Evolutionary conservation across 1,284 basidiomycete species (phyloP).

Genomic region (Cutaneotrichosporon cutaneum): DNA sequence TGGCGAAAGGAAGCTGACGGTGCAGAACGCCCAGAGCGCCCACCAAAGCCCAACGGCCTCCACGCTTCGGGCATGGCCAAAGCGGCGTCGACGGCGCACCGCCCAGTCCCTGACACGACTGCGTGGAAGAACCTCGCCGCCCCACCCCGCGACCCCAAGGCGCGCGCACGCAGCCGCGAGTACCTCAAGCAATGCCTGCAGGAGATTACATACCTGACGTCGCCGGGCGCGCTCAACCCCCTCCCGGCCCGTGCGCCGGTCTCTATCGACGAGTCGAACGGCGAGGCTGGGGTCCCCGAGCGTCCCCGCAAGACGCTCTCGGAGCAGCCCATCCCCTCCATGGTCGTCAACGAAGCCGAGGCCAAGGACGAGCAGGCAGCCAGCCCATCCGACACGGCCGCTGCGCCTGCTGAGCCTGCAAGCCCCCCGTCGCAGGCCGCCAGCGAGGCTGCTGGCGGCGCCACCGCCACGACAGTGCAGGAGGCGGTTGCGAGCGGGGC

Average conservation of each 20-base stretch:
- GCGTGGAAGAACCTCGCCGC: conserved; percentile 64
- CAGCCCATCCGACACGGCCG: neutral
- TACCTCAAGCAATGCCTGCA: conserved; percentile 99
- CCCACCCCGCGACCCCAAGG: conserved; percentile 81
- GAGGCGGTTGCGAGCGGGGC: neutral
- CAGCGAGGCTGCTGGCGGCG: neutral
- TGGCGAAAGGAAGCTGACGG: conserved; percentile 3
- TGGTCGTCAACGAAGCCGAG: conserved; percentile 4
- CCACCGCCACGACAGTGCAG: neutral
- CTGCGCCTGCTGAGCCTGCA: neutral
- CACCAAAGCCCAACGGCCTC: conserved; percentile 34
- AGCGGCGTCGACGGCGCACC: conserved; percentile 27
- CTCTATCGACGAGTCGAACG: conserved; percentile 27
- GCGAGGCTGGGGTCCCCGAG: conserved; percentile 18
- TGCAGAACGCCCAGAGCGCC: conserved; percentile 14
- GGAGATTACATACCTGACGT: conserved; percentile 96
- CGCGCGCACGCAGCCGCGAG: conserved; percentile 87
- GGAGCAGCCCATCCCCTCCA: conserved; percentile 32
- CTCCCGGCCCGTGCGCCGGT: conserved; percentile 73
- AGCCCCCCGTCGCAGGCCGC: neutral
- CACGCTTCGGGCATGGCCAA: conserved; percentile 28
- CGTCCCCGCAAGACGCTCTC: conserved; percentile 45
- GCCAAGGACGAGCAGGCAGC: conserved; percentile 2
- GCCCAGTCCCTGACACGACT: conserved; percentile 40
- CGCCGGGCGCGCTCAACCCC: conserved; percentile 94